Conservation (phyloP, 2,329 filamentous ascomycete species). For the Exophiala oligosperma region DNA sequence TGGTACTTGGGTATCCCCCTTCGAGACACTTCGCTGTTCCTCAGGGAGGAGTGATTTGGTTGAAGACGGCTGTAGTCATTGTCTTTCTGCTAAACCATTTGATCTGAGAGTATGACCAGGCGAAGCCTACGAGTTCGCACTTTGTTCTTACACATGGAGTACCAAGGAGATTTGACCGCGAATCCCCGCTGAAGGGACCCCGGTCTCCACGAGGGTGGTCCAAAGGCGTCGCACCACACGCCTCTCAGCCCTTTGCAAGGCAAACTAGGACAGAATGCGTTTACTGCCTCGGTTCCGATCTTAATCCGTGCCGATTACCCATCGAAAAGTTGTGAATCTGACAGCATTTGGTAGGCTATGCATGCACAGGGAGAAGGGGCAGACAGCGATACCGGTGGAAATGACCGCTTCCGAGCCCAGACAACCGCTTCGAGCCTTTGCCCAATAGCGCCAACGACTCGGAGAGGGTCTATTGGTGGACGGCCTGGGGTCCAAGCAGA, state of each 20-base stretch:
- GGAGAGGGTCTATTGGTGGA: not conserved
- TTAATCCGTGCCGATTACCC: conserved; percentile 14
- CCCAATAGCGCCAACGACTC: not conserved
- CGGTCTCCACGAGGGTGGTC: conserved; percentile 2
- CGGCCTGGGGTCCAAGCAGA: no score
- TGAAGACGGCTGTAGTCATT: no score
- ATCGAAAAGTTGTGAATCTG: not conserved
- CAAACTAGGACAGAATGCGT: conserved; percentile 7
- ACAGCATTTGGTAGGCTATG: no score
- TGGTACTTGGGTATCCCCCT: not conserved
- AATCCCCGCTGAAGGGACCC: conserved; percentile 9
- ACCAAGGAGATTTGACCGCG: not conserved
- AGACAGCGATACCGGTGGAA: not conserved
- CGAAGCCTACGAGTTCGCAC: not conserved
- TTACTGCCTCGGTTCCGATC: not conserved
- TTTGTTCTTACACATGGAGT: conserved; percentile 7
- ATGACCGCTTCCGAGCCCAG: not conserved
- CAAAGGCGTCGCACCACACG: not conserved
- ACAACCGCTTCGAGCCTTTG: not conserved
- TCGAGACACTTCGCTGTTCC: not conserved
- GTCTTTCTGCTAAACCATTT: no score
- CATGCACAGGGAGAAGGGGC: not conserved
- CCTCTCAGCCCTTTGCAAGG: not conserved
- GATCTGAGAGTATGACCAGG: not conserved
- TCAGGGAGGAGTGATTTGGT: not conserved